A percentile compares a stretch with the other conserved stretches of the same genome.
phyloP scores from a whole-genome alignment of 306 rosid species.

The Pyrus communis region DNA sequence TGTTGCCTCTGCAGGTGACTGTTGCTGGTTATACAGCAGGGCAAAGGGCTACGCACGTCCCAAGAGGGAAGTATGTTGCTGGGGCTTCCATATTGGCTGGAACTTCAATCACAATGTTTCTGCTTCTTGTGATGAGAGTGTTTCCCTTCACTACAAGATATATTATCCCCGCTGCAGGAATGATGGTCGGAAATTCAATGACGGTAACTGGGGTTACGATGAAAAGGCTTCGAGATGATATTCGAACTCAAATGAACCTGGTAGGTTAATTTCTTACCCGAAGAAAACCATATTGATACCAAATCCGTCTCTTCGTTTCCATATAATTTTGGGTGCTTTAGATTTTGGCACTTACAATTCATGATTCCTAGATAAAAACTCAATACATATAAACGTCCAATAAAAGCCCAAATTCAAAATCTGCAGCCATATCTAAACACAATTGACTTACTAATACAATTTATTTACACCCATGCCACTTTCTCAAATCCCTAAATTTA shows the following conservation, averaged over 20 bases:
- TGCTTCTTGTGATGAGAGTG: constrained; percentile 52
- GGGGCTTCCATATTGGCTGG: constrained; percentile 76
- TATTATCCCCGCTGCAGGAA: constrained; percentile 82
- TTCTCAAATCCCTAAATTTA: too few species aligned
- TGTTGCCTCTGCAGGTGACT: constrained; percentile 36
- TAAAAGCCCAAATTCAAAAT: too few species aligned
- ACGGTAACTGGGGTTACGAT: constrained; percentile 94
- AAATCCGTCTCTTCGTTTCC: not conserved
- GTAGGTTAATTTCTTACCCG: constrained; percentile 20
- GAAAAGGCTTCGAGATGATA: constrained; percentile 85
- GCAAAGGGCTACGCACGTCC: constrained; percentile 82
- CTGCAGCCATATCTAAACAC: too few species aligned
- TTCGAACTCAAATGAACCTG: constrained; percentile 62
- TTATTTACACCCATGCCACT: too few species aligned
- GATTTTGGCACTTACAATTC: too few species aligned
- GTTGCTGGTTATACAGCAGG: constrained; percentile 94
- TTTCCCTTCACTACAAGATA: constrained; percentile 94
- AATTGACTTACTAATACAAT: too few species aligned
- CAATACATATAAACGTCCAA: too few species aligned
- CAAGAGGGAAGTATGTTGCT: constrained; percentile 70
- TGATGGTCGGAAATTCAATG: constrained; percentile 98
- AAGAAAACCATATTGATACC: not conserved
- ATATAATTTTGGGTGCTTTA: too few species aligned
- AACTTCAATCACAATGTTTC: constrained; percentile 66
- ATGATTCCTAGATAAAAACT: too few species aligned